A percentile compares a stretch with the other conserved stretches of the same genome.
phyloP scores from a whole-genome alignment of 805 yeast genomes.

The Saccharomycodes ludwigii region DNA sequence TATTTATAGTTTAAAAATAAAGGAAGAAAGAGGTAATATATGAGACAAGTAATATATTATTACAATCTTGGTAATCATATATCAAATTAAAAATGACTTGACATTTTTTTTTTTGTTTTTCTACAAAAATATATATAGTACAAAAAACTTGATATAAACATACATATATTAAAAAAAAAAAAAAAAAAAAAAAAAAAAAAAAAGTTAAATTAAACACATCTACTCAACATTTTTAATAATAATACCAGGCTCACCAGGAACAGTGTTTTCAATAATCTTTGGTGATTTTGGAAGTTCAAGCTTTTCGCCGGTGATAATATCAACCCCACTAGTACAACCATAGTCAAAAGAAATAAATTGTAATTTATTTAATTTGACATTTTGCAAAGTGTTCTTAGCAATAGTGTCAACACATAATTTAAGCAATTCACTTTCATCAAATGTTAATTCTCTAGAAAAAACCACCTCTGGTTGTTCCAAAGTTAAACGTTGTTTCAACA shows the following conservation, averaged over 20 bases:
- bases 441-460: conserved; percentile 79
- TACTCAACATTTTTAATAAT: conserved; percentile 48
- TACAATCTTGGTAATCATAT: too few species aligned
- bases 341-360: conserved; percentile 50
- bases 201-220: neutral
- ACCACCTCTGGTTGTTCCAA: conserved; percentile 63
- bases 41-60: too few species aligned
- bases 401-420: conserved; percentile 9
- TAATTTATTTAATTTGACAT: conserved; percentile 48
- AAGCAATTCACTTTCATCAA: conserved; percentile 45
- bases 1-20: too few species aligned
- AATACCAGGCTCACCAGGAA: conserved; percentile 92
- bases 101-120: too few species aligned
- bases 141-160: too few species aligned
- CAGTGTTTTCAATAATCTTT: conserved; percentile 68
- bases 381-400: conserved; percentile 35
- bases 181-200: conserved; percentile 1
- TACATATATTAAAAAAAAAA: neutral
- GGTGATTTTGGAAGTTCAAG: conserved; percentile 40
- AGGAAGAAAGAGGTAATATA: too few species aligned
- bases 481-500: conserved; percentile 68
- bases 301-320: conserved; percentile 55
- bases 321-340: conserved; percentile 51
- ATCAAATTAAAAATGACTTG: too few species aligned
- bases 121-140: too few species aligned